Conservation (phyloP, 352 stramenopile genomes). For the Globisporangium alternatum region DNA sequence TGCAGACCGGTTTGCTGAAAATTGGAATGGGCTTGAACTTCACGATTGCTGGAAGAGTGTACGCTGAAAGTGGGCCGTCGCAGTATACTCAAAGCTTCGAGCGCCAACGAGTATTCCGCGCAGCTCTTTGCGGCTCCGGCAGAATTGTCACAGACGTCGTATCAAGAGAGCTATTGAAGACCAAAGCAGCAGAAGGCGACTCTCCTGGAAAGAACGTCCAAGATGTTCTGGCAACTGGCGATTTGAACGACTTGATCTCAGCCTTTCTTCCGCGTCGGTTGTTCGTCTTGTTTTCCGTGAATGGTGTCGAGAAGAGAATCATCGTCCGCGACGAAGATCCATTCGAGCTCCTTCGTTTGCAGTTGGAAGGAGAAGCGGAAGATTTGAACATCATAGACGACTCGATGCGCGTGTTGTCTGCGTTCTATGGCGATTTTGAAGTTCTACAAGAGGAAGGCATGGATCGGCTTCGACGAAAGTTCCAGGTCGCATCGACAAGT, state of each 20-base stretch:
- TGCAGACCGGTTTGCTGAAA: constrained; percentile 43
- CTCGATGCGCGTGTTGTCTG: constrained; percentile 18
- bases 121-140: constrained; percentile 38
- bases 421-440: constrained; percentile 59
- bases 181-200: background rate
- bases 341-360: constrained; percentile 19
- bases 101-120: constrained; percentile 24
- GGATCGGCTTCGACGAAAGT: constrained; percentile 20
- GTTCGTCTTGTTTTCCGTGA: constrained; percentile 28
- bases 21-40: constrained; percentile 72
- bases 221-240: constrained; percentile 18
- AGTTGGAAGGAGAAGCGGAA: background rate
- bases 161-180: constrained; percentile 15
- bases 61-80: constrained; percentile 28
- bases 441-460: constrained; percentile 30
- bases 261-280: constrained; percentile 20
- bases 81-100: constrained; percentile 28
- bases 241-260: constrained; percentile 13
- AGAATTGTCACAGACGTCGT: constrained; percentile 35
- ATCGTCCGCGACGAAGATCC: constrained; percentile 31
- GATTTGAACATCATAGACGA: background rate
- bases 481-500: constrained; percentile 8
- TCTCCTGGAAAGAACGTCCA: background rate
- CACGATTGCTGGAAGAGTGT: constrained; percentile 68
- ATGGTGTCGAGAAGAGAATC: constrained; percentile 13